phyloP scores from a whole-genome alignment of 2,329 filamentous ascomycete genomes.

The Albifimbria verrucaria region DNA sequence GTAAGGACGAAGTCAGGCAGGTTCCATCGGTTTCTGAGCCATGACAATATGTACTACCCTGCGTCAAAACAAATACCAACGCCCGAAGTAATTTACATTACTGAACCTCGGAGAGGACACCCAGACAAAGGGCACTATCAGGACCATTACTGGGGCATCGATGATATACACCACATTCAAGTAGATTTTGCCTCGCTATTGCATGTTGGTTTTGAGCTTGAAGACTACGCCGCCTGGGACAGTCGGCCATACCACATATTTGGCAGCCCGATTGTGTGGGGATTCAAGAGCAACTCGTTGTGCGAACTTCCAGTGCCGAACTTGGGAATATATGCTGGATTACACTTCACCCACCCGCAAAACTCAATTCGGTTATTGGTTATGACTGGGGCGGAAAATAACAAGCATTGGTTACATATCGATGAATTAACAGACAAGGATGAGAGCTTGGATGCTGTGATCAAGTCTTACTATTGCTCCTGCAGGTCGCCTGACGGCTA shows the following conservation, averaged over 20 bases:
- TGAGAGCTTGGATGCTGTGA: background rate
- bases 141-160: background rate
- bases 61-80: background rate
- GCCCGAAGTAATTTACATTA: background rate
- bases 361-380: background rate
- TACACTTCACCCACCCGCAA: background rate
- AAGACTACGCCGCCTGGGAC: background rate
- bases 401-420: background rate
- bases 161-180: background rate
- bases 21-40: background rate
- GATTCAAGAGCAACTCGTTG: background rate
- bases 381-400: background rate
- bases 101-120: background rate
- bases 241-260: background rate
- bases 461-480: background rate
- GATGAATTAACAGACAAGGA: background rate
- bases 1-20: background rate
- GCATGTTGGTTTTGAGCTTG: background rate
- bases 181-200: background rate
- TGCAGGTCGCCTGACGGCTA: background rate
- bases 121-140: background rate
- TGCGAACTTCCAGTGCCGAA: background rate
- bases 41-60: too few species aligned
- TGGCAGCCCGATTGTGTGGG: background rate
- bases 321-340: background rate